phyloP scores from a whole-genome alignment of 2,329 filamentous ascomycete genomes.

The Torrubiella hemipterigena region DNA sequence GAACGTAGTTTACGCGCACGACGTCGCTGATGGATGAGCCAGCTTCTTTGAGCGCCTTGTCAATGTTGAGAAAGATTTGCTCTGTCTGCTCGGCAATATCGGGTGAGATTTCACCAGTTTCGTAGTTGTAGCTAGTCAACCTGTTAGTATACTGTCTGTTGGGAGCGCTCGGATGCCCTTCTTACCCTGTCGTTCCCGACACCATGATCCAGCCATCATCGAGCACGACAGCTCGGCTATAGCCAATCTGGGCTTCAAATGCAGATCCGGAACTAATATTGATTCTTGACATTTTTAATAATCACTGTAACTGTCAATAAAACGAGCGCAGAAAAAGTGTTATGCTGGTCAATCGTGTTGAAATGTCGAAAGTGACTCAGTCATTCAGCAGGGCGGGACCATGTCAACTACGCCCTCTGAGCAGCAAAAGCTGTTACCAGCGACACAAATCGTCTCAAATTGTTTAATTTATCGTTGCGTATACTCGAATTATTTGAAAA shows the following conservation, averaged over 20 bases:
- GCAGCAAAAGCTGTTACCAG: too few relatives aligned
- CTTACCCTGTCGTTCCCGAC: conserved; percentile 41
- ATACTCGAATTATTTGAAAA: too few relatives aligned
- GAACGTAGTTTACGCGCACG: conserved; percentile 39
- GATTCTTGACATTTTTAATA: conserved; percentile 20
- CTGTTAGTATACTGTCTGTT: background rate
- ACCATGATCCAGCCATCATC: conserved; percentile 37
- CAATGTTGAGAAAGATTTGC: conserved; percentile 35
- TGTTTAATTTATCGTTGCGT: too few relatives aligned
- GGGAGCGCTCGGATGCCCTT: background rate
- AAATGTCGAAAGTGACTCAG: too few relatives aligned
- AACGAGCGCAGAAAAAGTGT: too few relatives aligned
- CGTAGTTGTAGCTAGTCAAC: conserved; percentile 34
- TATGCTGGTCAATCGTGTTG: too few relatives aligned
- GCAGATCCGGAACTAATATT: conserved; percentile 36
- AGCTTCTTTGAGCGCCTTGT: conserved; percentile 29
- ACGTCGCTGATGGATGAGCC: conserved; percentile 31
- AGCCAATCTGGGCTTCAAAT: conserved; percentile 41
- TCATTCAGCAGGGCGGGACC: too few relatives aligned
- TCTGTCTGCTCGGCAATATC: conserved; percentile 35
- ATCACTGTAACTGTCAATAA: too few relatives aligned
- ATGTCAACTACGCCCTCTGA: too few relatives aligned
- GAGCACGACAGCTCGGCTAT: conserved; percentile 39
- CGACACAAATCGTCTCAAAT: too few relatives aligned
- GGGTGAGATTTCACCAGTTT: conserved; percentile 29